Base-by-base conservation (phyloP, 2,329 filamentous ascomycete species). In the Sordariomycetes sp. region DNA sequence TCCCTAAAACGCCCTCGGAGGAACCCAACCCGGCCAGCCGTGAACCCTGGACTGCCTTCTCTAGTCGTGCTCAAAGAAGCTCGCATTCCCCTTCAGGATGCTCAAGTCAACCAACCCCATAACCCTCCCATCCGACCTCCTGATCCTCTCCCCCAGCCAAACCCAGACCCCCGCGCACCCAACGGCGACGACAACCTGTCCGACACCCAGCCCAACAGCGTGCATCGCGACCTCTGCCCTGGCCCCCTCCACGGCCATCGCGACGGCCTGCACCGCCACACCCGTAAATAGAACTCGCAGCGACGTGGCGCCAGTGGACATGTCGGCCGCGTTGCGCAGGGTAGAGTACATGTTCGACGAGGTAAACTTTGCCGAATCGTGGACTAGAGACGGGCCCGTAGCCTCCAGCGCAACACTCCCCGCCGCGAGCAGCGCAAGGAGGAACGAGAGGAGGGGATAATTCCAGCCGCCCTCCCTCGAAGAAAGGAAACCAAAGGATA, bases 301-400 rank as follows among this genome's bases (percentile, higher is more conserved):
- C 42, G 72, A 68, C 1, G 65, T 60, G 2, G 77, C 68, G 34
- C 68, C 73, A 3, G 68, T 71, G 28, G 71, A 66, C 76, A 80
- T 79, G 61, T 80, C 76, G 15, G 69, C 69, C 17, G 72, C 73
- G 62, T 70, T 75, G 34, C 76, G 72, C 56, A 76, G 68, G 25
- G 71, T 71, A 13, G 73, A 66, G n/a, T 67, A 67, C 25, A 78
- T 67, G 63, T 71, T 78, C 6, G 73, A 69, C 2, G 70, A 74
- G 0, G 76, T 79, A 60, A 76, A 79, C 52, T 73, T 72, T 8
- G 76, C 73, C 35, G 75, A 78, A n/a, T 71, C 69, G 28, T 69
- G 68, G 52, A 80, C 68, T 28, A 76, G 63, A 1, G 76, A 75
- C 2, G 67, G 65, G 2, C 69, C 67, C 0, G 72, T 69, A 2